Evolutionary conservation across 2,329 filamentous ascomycete genomes (phyloP), one percentile per base, ranked within the genome.

Genomic region (Beauveria scarabaeidicola): DNA sequence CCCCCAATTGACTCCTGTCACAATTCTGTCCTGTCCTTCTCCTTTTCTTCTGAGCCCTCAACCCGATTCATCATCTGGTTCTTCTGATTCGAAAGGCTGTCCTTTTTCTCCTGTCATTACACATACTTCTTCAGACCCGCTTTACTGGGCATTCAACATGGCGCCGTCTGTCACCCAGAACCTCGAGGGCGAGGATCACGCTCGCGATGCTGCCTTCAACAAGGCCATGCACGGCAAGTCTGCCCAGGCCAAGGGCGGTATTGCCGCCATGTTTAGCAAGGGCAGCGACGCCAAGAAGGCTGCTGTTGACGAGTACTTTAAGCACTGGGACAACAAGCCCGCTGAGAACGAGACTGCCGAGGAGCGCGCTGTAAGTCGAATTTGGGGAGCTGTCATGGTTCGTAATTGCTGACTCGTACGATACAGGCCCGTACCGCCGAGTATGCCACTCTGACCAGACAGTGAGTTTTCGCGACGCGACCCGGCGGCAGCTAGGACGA

Each of bases 371-470:
- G 90, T 91, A 76, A 66, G 82, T 70, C 59, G 9, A 15, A 15
- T 19, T 43, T 7, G 15, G 6, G 21, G 38, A 52, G 19, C 19
- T 27, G 5, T 13, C 51, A 9, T 13, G 65, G 59, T 69, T 61
- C 53, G 61, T 47, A 10, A 47, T 23, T 56, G 61, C 48, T 55
- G 19, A 65, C 68, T 91, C 88, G 82, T 21, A 6, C 7, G 7
- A 32, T 7, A 21, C 21, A 59, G 57, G 57, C 88, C 66, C 85
- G 91, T 71, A 85, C 87, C 69, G 88, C 87, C 62, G 90, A 97
- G 77, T 97, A 97, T 74, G 93, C 92, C 57, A 95, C 91, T 40
- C 77, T 97, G 71, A 97, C 93, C 52, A 86, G 90, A 80, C 91
- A 97, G 88, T 94, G 82, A 68, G 87, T 81, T 13, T 36, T 19